These are phyloP conservation scores for Mycotypha africana DNA, from an alignment of 371 early-diverging fungal species.

Conservation along the genomic window DNA sequence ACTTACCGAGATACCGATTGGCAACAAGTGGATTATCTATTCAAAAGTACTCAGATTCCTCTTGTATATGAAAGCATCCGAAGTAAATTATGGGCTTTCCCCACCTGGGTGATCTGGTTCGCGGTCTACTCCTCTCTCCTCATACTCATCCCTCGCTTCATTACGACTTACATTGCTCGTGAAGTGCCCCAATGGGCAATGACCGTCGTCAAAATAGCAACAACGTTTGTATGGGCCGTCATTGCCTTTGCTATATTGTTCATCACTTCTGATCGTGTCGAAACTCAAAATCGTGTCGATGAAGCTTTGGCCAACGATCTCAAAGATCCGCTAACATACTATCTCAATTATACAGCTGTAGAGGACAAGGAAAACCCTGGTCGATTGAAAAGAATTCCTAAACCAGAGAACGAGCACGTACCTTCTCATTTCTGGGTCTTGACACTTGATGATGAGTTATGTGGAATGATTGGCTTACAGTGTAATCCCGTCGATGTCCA, in stretches of 20 bases:
- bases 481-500: constrained; percentile 18
- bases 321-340: constrained; percentile 33
- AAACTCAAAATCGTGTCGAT: constrained; percentile 23
- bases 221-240: constrained; percentile 28
- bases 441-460: constrained; percentile 22
- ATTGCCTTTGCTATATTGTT: constrained; percentile 29
- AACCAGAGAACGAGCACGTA: constrained; percentile 18
- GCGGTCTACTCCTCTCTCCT: constrained; percentile 24
- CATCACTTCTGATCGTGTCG: constrained; percentile 25
- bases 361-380: no score
- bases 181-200: constrained; percentile 16
- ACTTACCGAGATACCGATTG: constrained; percentile 28
- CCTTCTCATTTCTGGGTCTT: constrained; percentile 49
- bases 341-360: constrained; percentile 22
- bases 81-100: constrained; percentile 34
- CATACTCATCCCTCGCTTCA: constrained; percentile 11
- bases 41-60: constrained; percentile 19
- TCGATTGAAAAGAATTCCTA: constrained; percentile 34
- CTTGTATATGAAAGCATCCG: constrained; percentile 40
- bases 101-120: constrained; percentile 39
- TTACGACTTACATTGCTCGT: background rate
- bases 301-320: constrained; percentile 34
- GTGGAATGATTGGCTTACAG: constrained; percentile 37
- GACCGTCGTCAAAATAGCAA: constrained; percentile 14
- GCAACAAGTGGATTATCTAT: constrained; percentile 23